phyloP scores from a whole-genome alignment of 2,329 filamentous ascomycete species.

The Endothia cerciana region DNA sequence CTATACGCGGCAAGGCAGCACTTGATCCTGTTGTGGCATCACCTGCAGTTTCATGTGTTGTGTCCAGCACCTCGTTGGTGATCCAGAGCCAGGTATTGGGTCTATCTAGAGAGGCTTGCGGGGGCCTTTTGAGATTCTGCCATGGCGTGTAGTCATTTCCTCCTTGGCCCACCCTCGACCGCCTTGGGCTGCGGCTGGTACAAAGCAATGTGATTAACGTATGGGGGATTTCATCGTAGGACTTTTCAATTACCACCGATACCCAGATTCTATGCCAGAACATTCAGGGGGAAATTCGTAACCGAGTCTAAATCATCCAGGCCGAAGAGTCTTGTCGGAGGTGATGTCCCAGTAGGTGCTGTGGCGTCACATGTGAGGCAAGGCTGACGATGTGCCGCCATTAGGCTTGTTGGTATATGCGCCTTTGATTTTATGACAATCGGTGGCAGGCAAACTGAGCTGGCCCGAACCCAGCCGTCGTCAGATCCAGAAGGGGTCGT shows the following conservation, averaged over 20 bases:
- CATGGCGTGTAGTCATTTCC: background rate
- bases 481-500: background rate
- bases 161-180: background rate
- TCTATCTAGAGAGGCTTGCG: background rate
- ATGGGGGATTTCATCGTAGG: background rate
- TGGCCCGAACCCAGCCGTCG: background rate
- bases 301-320: background rate
- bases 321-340: background rate
- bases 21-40: background rate
- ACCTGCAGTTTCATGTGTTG: background rate
- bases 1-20: background rate
- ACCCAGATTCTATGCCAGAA: conserved; percentile 15
- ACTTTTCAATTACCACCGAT: conserved; percentile 20
- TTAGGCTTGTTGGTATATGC: background rate
- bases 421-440: background rate
- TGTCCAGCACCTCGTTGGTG: background rate
- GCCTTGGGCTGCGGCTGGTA: background rate
- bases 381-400: too few relatives aligned
- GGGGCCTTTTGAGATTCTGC: conserved; percentile 4
- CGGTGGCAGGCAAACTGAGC: background rate
- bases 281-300: background rate
- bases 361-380: background rate
- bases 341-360: background rate
- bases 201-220: background rate
- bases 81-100: background rate